Percentiles rank a stretch among this genome's conserved stretches.
phyloP scores from a whole-genome alignment of 306 rosid genomes.

The Ziziphus jujuba region DNA sequence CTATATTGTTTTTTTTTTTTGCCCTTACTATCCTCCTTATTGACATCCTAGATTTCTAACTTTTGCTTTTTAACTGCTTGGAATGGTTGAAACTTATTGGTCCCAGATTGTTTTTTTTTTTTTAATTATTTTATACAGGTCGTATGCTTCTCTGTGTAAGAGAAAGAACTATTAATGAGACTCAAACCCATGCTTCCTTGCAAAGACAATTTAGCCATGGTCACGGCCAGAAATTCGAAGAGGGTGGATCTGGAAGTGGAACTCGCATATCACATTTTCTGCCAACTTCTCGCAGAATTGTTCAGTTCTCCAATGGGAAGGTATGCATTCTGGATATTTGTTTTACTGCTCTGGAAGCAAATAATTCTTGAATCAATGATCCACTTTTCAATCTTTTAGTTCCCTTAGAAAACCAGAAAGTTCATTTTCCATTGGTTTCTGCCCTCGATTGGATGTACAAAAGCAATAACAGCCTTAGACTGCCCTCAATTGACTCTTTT shows the following conservation, averaged over 20 bases:
- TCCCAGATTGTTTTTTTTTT: conserved; percentile 10
- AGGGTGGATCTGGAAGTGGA: conserved; percentile 64
- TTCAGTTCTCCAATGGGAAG: conserved; percentile 61
- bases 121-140: conserved; percentile 50
- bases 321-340: conserved; percentile 22
- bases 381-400: neutral
- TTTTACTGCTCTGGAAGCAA: neutral
- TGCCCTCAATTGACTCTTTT: too few relatives aligned
- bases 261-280: conserved; percentile 62
- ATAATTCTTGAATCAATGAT: neutral
- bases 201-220: conserved; percentile 82
- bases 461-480: too few relatives aligned
- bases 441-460: too few relatives aligned
- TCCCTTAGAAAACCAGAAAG: neutral
- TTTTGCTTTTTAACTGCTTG: neutral
- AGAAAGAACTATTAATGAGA: conserved; percentile 70
- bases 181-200: conserved; percentile 50
- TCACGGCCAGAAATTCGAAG: conserved; percentile 71
- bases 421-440: too few relatives aligned
- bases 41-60: neutral
- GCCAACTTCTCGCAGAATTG: conserved; percentile 64
- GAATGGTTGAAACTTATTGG: neutral
- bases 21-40: too few relatives aligned
- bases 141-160: conserved; percentile 98
- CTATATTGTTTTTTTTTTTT: too few relatives aligned